Evolutionary conservation across 495 filamentous ascomycete species (phyloP).

Genomic region (Lentithecium fluviatile): DNA sequence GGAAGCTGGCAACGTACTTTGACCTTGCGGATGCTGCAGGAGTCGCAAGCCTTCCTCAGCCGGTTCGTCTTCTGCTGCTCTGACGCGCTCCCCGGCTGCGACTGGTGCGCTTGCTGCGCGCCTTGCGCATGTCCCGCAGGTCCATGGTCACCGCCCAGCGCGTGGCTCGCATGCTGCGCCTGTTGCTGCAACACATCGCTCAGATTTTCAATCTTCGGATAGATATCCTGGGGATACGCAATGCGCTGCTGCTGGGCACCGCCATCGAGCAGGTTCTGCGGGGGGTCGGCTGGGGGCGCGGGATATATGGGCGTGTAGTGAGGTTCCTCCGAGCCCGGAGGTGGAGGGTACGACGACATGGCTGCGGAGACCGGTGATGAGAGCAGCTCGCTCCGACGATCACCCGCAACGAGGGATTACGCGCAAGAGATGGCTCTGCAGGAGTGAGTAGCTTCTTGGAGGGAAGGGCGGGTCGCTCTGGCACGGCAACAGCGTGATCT

Average conservation of each 20-base stretch:
- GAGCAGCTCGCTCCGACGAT: background rate
- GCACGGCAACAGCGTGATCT: too few species aligned
- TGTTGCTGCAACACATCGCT: constrained; percentile 34
- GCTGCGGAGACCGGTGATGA: background rate
- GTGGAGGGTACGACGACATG: constrained; percentile 29
- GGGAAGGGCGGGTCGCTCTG: background rate
- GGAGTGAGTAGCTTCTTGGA: background rate
- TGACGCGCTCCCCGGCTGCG: background rate
- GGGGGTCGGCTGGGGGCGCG: constrained; percentile 13
- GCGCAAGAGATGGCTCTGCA: background rate
- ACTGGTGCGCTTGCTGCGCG: background rate
- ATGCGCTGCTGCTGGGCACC: constrained; percentile 21
- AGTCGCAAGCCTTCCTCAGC: constrained; percentile 39
- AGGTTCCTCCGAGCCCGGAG: constrained; percentile 20
- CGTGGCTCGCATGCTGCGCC: constrained; percentile 34
- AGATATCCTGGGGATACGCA: constrained; percentile 31
- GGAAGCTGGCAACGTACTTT: constrained; percentile 28
- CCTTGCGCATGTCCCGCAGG: constrained; percentile 7
- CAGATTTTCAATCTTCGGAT: constrained; percentile 32
- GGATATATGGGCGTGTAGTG: constrained; percentile 34
- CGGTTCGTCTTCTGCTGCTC: constrained; percentile 30
- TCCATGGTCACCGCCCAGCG: constrained; percentile 19
- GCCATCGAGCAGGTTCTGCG: constrained; percentile 17
- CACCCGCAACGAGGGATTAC: background rate
- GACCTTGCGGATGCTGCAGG: constrained; percentile 40